phyloP scores from a whole-genome alignment of 768 basidiomycete genomes.

The Tulasnella sp. region DNA sequence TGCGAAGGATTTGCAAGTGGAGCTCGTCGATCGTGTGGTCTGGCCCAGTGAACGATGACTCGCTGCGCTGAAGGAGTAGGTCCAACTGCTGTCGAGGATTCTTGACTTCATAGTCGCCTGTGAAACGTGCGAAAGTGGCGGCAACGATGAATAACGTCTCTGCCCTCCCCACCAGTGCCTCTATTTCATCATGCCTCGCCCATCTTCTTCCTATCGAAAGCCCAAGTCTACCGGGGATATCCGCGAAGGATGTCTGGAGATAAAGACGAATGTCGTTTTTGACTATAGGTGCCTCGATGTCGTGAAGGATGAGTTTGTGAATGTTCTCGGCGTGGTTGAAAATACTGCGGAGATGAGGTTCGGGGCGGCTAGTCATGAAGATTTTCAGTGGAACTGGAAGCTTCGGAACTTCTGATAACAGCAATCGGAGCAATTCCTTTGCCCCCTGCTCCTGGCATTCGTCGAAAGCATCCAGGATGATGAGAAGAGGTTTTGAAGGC shows the following conservation, averaged over 20 bases:
- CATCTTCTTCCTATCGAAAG: background rate
- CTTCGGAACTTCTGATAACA: constrained; percentile 15
- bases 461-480: constrained; percentile 33
- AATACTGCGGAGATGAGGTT: constrained; percentile 23
- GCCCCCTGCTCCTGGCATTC: constrained; percentile 23
- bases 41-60: background rate
- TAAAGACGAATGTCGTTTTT: constrained; percentile 10
- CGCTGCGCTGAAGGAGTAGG: background rate
- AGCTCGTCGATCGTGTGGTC: background rate
- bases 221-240: background rate
- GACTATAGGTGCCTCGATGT: constrained; percentile 9
- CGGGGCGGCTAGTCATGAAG: constrained; percentile 28
- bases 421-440: constrained; percentile 21
- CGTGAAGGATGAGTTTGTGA: constrained; percentile 2
- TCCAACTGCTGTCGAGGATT: background rate
- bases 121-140: background rate
- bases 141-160: background rate
- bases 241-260: constrained; percentile 2
- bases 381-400: constrained; percentile 28
- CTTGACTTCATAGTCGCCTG: background rate
- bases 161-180: background rate
- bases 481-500: constrained; percentile 19
- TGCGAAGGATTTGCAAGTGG: background rate
- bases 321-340: background rate
- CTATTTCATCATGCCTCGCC: background rate